Conservation (phyloP, 2,329 filamentous ascomycete species). For the Trichoderma sp. region DNA sequence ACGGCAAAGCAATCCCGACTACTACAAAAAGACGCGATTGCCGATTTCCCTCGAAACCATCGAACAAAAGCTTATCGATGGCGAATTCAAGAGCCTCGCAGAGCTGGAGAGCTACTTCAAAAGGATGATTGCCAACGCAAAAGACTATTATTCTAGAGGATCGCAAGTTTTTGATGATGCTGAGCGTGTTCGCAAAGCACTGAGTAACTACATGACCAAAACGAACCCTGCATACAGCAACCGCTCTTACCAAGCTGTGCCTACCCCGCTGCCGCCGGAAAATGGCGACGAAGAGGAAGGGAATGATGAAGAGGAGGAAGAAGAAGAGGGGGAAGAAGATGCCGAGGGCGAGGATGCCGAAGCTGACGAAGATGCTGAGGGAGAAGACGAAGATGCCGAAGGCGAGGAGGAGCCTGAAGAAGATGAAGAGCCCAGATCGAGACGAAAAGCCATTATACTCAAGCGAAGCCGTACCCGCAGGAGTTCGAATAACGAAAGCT, state of each 20-base stretch:
- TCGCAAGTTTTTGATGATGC: slow-evolving; percentile 78
- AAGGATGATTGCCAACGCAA: slow-evolving; percentile 83
- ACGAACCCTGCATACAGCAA: slow-evolving; percentile 78
- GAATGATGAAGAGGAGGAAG: slow-evolving; percentile 31
- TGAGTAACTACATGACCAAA: slow-evolving; percentile 85
- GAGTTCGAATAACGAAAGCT: slow-evolving; percentile 34
- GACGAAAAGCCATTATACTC: slow-evolving; percentile 40
- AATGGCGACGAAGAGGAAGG: slow-evolving; percentile 32
- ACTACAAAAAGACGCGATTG: slow-evolving; percentile 74
- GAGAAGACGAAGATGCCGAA: slow-evolving; percentile 29
- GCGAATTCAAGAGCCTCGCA: slow-evolving; percentile 68
- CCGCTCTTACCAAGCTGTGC: slow-evolving; percentile 64
- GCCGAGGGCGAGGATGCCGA: slow-evolving; percentile 33
- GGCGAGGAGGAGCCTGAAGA: slow-evolving; percentile 31
- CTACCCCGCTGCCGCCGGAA: slow-evolving; percentile 65
- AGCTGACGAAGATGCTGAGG: slow-evolving; percentile 30
- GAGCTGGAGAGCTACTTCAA: slow-evolving; percentile 82
- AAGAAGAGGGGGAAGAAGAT: slow-evolving; percentile 34
- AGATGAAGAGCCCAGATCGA: slow-evolving; percentile 32
- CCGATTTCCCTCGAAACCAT: slow-evolving; percentile 77
- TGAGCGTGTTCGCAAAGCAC: slow-evolving; percentile 79
- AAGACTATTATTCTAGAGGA: slow-evolving; percentile 74
- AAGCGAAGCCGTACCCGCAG: slow-evolving; percentile 39
- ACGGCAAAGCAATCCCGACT: slow-evolving; percentile 63
- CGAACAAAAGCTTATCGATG: slow-evolving; percentile 68